phyloP scores from a whole-genome alignment of 2,329 filamentous ascomycete genomes.

The Exophiala mesophila region DNA sequence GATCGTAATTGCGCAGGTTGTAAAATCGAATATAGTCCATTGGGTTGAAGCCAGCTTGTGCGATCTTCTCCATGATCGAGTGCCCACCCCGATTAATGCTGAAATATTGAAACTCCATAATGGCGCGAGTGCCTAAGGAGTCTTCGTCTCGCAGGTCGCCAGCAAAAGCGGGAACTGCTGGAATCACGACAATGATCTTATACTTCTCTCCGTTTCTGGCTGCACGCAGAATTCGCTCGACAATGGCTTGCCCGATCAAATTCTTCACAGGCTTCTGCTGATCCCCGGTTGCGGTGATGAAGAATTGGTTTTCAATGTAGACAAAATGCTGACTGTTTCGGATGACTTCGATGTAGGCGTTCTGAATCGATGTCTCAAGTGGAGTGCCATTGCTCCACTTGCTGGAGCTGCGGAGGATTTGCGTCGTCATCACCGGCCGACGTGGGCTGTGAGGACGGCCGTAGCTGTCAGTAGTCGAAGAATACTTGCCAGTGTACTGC shows the following conservation, averaged over 20 bases:
- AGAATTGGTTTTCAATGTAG: slow-evolving; percentile 84
- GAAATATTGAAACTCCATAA: slow-evolving; percentile 84
- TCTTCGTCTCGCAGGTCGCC: slow-evolving; percentile 70
- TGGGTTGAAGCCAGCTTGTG: slow-evolving; percentile 63
- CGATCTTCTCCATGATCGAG: slow-evolving; percentile 70
- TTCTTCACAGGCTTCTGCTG: slow-evolving; percentile 69
- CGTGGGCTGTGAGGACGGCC: slow-evolving; percentile 19
- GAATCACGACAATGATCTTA: slow-evolving; percentile 72
- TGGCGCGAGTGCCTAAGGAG: slow-evolving; percentile 71
- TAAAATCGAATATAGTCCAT: slow-evolving; percentile 75
- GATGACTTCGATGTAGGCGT: slow-evolving; percentile 74
- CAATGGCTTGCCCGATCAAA: slow-evolving; percentile 72
- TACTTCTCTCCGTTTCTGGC: slow-evolving; percentile 61
- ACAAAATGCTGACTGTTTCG: slow-evolving; percentile 65
- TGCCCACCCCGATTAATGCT: slow-evolving; percentile 72
- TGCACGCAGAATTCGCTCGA: slow-evolving; percentile 69
- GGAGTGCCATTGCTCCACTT: slow-evolving; percentile 58
- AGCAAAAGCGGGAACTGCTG: slow-evolving; percentile 75
- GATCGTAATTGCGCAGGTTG: slow-evolving; percentile 78
- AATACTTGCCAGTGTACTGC: slow-evolving; percentile 32
- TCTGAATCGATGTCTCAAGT: slow-evolving; percentile 74
- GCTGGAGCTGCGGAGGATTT: slow-evolving; percentile 42
- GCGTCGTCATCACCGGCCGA: slow-evolving; percentile 28
- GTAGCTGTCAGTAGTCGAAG: slow-evolving; percentile 17
- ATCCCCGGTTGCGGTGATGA: slow-evolving; percentile 73